Evolutionary conservation across 129 eudicot species (phyloP), one percentile per base, ranked within the genome.

Genomic region (Centaurea solstitialis): DNA sequence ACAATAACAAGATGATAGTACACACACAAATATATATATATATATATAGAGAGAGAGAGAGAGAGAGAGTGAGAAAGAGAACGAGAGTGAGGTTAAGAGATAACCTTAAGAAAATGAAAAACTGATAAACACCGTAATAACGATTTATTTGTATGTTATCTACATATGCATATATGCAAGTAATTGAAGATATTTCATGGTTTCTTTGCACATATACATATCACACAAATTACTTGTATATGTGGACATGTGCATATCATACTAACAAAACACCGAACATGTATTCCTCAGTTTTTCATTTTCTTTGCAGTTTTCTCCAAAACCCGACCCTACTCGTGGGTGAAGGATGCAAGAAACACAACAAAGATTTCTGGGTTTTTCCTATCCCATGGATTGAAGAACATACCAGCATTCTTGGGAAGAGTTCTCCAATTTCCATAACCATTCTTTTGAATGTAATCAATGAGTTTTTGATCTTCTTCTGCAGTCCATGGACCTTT

Each of bases 401-500:
- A 76, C 75, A 21, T 86, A 94, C 98, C 98, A 71, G 98, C 98
- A 91, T 91, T 90, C 68, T 84, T 87, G 2, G 98, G 98, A 74
- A 94, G 97, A 12, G 93, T 91, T 80, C 95, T 88, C 98, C 98
- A 94, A 37, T 91, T 94, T 33, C 97, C 95, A 90, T 87, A 87
- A 64, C 98, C 97, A 85, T 91, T 83, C 79, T 88, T 88, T 20
- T 88, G 87, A 81, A 94, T 90, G 74, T 89, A 90, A 80, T 90
- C 92, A 78, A 88, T 78, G 59, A 94, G 95, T 68, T 88, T 94
- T 47, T 91, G 92, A 86, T 94, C 98, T 81, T 94, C 98, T 75
- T 91, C 98, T 1, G 97, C 86, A 17, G 97, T 91, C 98, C 98
- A 94, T 20, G 98, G 97, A 53, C 98, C 98, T 62, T 83, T 94